Percentiles rank a stretch among this genome's conserved stretches.
Conservation (phyloP, 2,329 filamentous ascomycete species). For the Cercospora beticola region DNA sequence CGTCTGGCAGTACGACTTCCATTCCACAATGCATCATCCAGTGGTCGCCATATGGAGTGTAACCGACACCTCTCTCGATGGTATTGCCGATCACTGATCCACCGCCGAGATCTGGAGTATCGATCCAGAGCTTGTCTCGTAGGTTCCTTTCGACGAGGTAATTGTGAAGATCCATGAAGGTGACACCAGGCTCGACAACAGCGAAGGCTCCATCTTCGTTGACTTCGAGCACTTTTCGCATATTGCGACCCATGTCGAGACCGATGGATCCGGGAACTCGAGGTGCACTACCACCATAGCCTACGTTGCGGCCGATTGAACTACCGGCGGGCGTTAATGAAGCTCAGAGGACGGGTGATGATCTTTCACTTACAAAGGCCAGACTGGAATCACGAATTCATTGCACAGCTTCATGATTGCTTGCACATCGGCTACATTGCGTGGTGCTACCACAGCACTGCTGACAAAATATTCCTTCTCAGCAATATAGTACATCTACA, state of each 20-base stretch:
- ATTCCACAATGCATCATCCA: constrained; percentile 48
- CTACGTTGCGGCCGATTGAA: constrained; percentile 53
- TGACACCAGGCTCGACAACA: constrained; percentile 58
- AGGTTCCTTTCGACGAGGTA: constrained; percentile 47
- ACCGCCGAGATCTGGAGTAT: constrained; percentile 52
- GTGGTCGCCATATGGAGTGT: constrained; percentile 46
- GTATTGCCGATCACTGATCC: constrained; percentile 53
- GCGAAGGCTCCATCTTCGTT: constrained; percentile 52
- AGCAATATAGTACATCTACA: constrained; percentile 36
- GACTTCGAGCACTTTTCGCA: constrained; percentile 56
- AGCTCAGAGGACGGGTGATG: not conserved
- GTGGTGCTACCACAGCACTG: constrained; percentile 44
- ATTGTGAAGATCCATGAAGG: constrained; percentile 54
- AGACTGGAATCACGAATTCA: constrained; percentile 49
- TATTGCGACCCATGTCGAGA: constrained; percentile 53
- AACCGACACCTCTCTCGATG: constrained; percentile 47
- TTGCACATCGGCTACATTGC: constrained; percentile 48
- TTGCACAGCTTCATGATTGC: constrained; percentile 49
- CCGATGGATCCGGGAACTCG: constrained; percentile 53
- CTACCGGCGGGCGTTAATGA: not conserved
- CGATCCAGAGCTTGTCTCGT: constrained; percentile 44
- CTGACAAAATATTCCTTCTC: constrained; percentile 48
- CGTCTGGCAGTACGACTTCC: constrained; percentile 46
- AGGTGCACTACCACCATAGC: constrained; percentile 57
- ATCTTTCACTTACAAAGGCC: constrained; percentile 40